These are phyloP conservation scores for Pythium pectinolyticum DNA, from an alignment of 352 stramenopile species.

Conservation along the genomic window DNA sequence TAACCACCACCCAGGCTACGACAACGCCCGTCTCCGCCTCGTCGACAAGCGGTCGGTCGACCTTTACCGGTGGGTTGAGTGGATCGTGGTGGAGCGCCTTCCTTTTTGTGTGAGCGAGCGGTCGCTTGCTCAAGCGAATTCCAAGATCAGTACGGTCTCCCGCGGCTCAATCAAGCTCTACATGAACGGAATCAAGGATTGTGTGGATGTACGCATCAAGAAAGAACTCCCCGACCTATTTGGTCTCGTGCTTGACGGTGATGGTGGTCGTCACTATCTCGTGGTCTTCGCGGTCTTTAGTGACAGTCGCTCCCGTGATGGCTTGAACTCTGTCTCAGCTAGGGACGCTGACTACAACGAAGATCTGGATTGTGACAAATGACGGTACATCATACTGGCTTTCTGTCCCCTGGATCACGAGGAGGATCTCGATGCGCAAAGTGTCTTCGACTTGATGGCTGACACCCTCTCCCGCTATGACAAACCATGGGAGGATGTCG, in stretches of 20 bases:
- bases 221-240: too few relatives aligned
- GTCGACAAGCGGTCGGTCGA: neutral
- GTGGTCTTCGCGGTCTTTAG: conserved; percentile 21
- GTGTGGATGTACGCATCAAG: too few relatives aligned
- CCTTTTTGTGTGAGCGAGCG: conserved; percentile 14
- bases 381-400: conserved; percentile 10
- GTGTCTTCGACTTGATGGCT: conserved; percentile 18
- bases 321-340: too few relatives aligned
- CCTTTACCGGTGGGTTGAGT: conserved; percentile 18
- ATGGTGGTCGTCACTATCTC: conserved; percentile 22
- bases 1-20: neutral
- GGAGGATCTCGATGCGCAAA: conserved; percentile 10
- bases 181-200: too few relatives aligned
- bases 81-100: conserved; percentile 8
- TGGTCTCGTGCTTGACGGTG: conserved; percentile 22
- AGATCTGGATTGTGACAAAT: conserved; percentile 17
- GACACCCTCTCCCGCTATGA: conserved; percentile 20
- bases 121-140: neutral
- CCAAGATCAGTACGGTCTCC: neutral
- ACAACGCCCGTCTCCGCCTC: neutral
- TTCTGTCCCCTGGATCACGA: conserved; percentile 17
- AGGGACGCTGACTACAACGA: conserved; percentile 27
- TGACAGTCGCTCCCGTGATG: neutral
- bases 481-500: conserved; percentile 11
- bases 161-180: neutral